phyloP scores from a whole-genome alignment of 2,329 filamentous ascomycete species.

The Alternaria triticina region DNA sequence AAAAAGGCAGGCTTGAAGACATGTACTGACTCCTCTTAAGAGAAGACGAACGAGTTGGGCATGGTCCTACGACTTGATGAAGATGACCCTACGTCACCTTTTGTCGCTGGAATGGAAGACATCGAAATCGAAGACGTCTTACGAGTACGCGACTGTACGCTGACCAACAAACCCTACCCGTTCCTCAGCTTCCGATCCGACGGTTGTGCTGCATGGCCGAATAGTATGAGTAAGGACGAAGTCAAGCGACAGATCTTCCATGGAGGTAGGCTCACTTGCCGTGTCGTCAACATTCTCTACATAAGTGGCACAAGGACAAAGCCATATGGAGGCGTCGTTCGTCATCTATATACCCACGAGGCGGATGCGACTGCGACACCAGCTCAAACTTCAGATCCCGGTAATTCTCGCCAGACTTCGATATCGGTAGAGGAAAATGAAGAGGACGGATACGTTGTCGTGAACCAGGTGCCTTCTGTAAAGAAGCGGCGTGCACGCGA shows the following conservation, averaged over 20 bases:
- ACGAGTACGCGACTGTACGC: background rate
- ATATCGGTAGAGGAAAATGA: background rate
- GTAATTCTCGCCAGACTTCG: background rate
- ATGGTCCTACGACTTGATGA: constrained; percentile 7
- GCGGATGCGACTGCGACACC: background rate
- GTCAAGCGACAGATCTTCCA: constrained; percentile 7
- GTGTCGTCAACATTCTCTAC: background rate
- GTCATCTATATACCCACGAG: constrained; percentile 7
- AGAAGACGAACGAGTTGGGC: constrained; percentile 18
- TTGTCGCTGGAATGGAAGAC: constrained; percentile 5
- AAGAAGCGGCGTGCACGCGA: background rate
- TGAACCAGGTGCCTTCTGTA: background rate
- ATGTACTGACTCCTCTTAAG: constrained; percentile 10
- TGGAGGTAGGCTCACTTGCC: background rate
- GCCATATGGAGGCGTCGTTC: constrained; percentile 8
- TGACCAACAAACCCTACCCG: constrained; percentile 7
- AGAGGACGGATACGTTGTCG: background rate
- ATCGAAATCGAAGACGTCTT: background rate
- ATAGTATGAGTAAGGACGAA: background rate
- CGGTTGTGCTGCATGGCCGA: background rate
- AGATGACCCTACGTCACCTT: background rate
- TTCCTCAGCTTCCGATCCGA: background rate
- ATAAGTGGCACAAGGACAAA: background rate
- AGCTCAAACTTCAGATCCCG: background rate
- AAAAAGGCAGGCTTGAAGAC: background rate